phyloP scores from a whole-genome alignment of 495 filamentous ascomycete species.

The Cryomyces minteri region DNA sequence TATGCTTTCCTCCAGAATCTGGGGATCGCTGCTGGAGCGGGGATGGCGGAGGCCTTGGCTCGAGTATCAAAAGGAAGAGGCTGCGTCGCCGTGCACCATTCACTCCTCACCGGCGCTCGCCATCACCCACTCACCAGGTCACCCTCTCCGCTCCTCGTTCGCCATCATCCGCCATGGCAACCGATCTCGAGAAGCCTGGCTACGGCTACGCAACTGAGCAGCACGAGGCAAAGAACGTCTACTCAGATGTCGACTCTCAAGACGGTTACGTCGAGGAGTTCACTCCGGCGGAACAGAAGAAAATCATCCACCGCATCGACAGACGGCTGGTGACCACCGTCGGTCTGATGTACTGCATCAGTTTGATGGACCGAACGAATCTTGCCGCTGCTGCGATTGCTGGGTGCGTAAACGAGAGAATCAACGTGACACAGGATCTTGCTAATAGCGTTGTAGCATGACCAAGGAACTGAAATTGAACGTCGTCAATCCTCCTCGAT shows the following conservation, averaged over 20 bases:
- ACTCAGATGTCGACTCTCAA: neutral
- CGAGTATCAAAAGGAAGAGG: too few relatives aligned
- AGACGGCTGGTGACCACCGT: constrained; percentile 41
- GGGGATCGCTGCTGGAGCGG: too few relatives aligned
- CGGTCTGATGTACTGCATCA: constrained; percentile 46
- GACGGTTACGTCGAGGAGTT: neutral
- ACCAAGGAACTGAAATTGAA: constrained; percentile 29
- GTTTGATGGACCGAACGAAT: constrained; percentile 53
- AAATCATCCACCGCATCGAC: constrained; percentile 42
- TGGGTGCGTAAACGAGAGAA: constrained; percentile 13
- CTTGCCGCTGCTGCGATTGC: constrained; percentile 43
- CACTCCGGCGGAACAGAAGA: constrained; percentile 11
- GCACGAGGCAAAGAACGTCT: neutral
- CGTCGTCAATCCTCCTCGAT: constrained; percentile 6
- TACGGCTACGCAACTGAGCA: too few relatives aligned
- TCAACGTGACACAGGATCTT: neutral
- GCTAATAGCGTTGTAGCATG: constrained; percentile 21
- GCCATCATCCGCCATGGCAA: too few relatives aligned
- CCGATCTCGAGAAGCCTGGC: too few relatives aligned
- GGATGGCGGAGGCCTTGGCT: too few relatives aligned
- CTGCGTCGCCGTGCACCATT: too few relatives aligned
- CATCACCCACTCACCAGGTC: too few relatives aligned
- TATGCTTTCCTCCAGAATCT: too few relatives aligned
- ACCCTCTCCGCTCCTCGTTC: too few relatives aligned
- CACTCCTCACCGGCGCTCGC: too few relatives aligned